Conservation (phyloP, 1,139 yeast species). For the Lodderomyces parapsilosis region DNA sequence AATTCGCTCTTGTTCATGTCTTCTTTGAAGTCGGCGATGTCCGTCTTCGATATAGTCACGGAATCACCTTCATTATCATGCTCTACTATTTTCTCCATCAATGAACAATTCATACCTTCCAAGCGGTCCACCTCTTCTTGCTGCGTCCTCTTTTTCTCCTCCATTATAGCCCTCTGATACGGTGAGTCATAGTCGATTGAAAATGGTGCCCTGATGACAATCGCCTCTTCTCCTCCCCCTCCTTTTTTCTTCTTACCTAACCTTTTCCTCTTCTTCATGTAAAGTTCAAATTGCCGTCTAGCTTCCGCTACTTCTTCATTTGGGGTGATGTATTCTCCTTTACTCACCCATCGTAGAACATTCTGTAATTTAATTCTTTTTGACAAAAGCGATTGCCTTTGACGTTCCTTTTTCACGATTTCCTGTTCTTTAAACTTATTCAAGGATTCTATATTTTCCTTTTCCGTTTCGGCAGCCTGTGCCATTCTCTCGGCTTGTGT, state of each 20-base stretch:
- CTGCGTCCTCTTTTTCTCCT: slow-evolving; percentile 16
- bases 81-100: slow-evolving; percentile 14
- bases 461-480: slow-evolving; percentile 86
- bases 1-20: not conserved
- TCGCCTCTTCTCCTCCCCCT: slow-evolving; percentile 14
- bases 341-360: slow-evolving; percentile 51
- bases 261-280: slow-evolving; percentile 35
- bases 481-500: slow-evolving; percentile 86
- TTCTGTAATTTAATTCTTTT: slow-evolving; percentile 58
- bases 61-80: slow-evolving; percentile 35
- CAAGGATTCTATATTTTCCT: slow-evolving; percentile 68
- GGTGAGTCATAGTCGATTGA: slow-evolving; percentile 39
- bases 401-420: slow-evolving; percentile 72
- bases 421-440: slow-evolving; percentile 83
- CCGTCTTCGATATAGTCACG: not conserved
- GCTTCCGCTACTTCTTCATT: slow-evolving; percentile 54
- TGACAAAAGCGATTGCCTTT: slow-evolving; percentile 69
- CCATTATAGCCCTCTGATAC: slow-evolving; percentile 25
- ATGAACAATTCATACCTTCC: slow-evolving; percentile 14
- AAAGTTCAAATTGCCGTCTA: slow-evolving; percentile 24
- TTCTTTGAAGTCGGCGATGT: not conserved
- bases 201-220: slow-evolving; percentile 32
- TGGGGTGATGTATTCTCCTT: slow-evolving; percentile 44
- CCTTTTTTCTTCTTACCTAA: slow-evolving; percentile 28
- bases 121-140: slow-evolving; percentile 8